phyloP scores from a whole-genome alignment of 805 yeast genomes.

The Yamadazyma olivae region DNA sequence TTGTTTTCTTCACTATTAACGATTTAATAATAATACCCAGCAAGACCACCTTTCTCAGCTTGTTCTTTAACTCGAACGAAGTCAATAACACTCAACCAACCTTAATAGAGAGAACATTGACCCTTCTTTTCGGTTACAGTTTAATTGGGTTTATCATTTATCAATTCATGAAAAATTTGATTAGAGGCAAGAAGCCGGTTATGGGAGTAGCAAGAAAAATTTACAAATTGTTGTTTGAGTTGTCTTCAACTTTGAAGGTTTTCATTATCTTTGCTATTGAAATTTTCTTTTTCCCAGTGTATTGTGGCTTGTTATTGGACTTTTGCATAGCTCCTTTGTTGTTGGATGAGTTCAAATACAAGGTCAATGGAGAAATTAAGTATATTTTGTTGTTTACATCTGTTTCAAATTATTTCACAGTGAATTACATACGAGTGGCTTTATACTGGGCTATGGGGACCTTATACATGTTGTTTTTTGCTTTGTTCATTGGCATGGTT shows the following conservation, averaged over 20 bases:
- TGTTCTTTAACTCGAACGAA: slow-evolving; percentile 12
- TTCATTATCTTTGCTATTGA: slow-evolving; percentile 74
- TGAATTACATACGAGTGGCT: slow-evolving; percentile 17
- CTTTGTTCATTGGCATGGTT: slow-evolving; percentile 81
- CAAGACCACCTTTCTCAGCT: slow-evolving; percentile 10
- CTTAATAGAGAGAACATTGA: slow-evolving; percentile 34
- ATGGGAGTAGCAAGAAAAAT: slow-evolving; percentile 48
- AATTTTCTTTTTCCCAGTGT: slow-evolving; percentile 78
- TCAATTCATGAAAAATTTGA: slow-evolving; percentile 26
- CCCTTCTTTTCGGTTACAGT: slow-evolving; percentile 33
- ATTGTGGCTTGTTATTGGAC: slow-evolving; percentile 79
- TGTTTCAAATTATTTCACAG: slow-evolving; percentile 4
- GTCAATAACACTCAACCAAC: slow-evolving; percentile 21
- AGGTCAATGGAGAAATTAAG: not conserved
- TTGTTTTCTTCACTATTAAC: slow-evolving; percentile 10
- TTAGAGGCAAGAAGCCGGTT: slow-evolving; percentile 40
- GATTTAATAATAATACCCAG: slow-evolving; percentile 19
- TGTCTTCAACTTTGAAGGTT: slow-evolving; percentile 68
- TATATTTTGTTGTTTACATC: slow-evolving; percentile 10
- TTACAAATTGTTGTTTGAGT: slow-evolving; percentile 52
- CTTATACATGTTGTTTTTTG: slow-evolving; percentile 80
- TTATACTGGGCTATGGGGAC: slow-evolving; percentile 74
- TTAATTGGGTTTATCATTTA: slow-evolving; percentile 21
- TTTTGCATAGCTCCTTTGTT: slow-evolving; percentile 60
- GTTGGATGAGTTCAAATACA: slow-evolving; percentile 6